Conservation (phyloP, 805 yeast genomes). For the Candida ascalaphidarum region DNA sequence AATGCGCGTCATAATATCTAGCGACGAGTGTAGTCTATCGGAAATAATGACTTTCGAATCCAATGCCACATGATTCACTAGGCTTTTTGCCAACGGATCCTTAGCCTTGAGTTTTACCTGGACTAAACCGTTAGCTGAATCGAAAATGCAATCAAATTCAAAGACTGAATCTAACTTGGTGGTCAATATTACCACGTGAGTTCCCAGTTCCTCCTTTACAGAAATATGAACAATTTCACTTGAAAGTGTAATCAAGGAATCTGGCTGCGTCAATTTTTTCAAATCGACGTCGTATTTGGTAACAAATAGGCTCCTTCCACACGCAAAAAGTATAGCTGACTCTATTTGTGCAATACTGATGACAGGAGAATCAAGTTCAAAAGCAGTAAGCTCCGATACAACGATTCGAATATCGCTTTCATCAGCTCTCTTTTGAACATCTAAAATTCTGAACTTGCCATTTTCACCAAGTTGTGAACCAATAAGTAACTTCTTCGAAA, state of each 20-base stretch:
- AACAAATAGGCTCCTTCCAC: conserved; percentile 18
- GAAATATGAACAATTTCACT: conserved; percentile 21
- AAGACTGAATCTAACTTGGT: conserved; percentile 28
- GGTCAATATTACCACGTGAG: conserved; percentile 14
- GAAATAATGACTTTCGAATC: conserved; percentile 19
- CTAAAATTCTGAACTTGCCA: conserved; percentile 29
- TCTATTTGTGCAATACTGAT: conserved; percentile 24
- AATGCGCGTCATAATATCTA: conserved; percentile 14
- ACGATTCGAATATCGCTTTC: conserved; percentile 9
- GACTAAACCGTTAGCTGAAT: conserved; percentile 3
- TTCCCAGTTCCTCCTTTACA: conserved; percentile 9
- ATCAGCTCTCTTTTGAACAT: conserved; percentile 12
- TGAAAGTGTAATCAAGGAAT: conserved; percentile 15
- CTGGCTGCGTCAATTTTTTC: conserved; percentile 23
- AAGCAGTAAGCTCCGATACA: conserved; percentile 22
- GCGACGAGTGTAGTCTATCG: conserved; percentile 26
- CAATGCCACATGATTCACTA: conserved; percentile 21
- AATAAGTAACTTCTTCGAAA: conserved; percentile 28
- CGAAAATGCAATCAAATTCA: conserved; percentile 12
- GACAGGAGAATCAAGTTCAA: conserved; percentile 23
- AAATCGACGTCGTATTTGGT: conserved; percentile 26
- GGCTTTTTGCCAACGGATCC: conserved; percentile 25
- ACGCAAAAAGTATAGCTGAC: conserved; percentile 22
- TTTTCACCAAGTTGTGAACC: conserved; percentile 12
- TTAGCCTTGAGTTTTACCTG: conserved; percentile 10